A percentile compares a stretch with the other conserved stretches of the same genome.
Conservation (phyloP, 1,284 basidiomycete genomes). For the Heterobasidion parviporum region DNA sequence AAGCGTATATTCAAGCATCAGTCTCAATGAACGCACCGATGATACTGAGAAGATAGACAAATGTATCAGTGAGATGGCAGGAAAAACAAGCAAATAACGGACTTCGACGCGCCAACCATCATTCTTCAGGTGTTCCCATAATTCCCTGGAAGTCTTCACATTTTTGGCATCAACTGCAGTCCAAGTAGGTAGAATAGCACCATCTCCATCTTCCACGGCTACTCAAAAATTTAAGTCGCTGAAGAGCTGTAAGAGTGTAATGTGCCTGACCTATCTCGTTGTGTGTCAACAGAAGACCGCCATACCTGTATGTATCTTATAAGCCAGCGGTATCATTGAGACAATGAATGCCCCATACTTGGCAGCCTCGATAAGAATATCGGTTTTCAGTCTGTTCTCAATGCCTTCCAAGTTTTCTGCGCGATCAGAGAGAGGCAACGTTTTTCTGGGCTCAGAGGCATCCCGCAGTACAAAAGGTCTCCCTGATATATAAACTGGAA, state of each 20-base stretch:
- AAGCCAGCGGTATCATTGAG: constrained; percentile 4
- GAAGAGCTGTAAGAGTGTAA: not conserved
- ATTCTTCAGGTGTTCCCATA: constrained; percentile 74
- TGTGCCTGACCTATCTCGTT: constrained; percentile 65
- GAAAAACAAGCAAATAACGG: constrained; percentile 17
- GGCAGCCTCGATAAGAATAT: constrained; percentile 86
- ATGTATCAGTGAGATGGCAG: constrained; percentile 1
- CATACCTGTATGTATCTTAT: constrained; percentile 49
- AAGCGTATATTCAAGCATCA: not conserved
- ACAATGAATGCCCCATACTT: constrained; percentile 36
- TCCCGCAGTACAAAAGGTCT: constrained; percentile 96
- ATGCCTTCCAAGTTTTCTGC: constrained; percentile 95
- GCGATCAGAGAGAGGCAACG: constrained; percentile 81
- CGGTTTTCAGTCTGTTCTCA: constrained; percentile 83
- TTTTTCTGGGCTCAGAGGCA: constrained; percentile 75
- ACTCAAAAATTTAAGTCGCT: not conserved
- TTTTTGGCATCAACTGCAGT: constrained; percentile 82
- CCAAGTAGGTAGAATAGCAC: constrained; percentile 90
- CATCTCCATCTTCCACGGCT: constrained; percentile 66
- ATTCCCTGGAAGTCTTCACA: constrained; percentile 83
- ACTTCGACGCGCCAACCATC: constrained; percentile 91
- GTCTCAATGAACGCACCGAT: constrained; percentile 35
- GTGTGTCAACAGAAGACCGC: constrained; percentile 89
- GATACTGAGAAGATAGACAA: constrained; percentile 37
- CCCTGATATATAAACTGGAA: constrained; percentile 82